phyloP scores from a whole-genome alignment of 1,284 basidiomycete genomes.

The Vanrija pseudolonga region DNA sequence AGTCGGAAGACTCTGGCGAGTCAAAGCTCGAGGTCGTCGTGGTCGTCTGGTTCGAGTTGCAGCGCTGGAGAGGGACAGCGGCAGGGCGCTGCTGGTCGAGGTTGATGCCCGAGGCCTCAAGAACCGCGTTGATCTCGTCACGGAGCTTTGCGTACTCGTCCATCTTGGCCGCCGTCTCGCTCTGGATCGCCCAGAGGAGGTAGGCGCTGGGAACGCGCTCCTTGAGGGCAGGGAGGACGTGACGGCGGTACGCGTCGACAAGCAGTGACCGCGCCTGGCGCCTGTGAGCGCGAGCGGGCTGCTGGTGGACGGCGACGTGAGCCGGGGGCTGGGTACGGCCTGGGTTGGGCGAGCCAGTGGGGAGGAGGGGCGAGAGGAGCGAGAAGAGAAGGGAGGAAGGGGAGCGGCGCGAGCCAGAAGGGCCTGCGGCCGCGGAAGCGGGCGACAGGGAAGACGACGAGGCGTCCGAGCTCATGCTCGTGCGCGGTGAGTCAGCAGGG shows the following conservation, averaged over 20 bases:
- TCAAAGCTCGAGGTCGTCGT: slow-evolving; percentile 11
- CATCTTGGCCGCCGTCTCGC: slow-evolving; percentile 31
- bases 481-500: slow-evolving; percentile 18
- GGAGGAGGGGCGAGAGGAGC: slow-evolving; percentile 44
- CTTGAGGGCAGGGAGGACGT: slow-evolving; percentile 57
- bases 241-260: slow-evolving; percentile 67
- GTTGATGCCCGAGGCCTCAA: slow-evolving; percentile 25
- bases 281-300: slow-evolving; percentile 59
- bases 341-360: slow-evolving; percentile 7
- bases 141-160: slow-evolving; percentile 33
- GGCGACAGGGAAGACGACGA: slow-evolving; percentile 8
- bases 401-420: slow-evolving; percentile 23
- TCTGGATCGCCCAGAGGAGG: slow-evolving; percentile 41
- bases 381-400: slow-evolving; percentile 42
- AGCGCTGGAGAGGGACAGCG: neutral
- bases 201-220: slow-evolving; percentile 39
- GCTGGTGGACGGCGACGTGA: slow-evolving; percentile 19
- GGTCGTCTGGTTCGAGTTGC: slow-evolving; percentile 3
- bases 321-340: slow-evolving; percentile 3
- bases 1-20: slow-evolving; percentile 13
- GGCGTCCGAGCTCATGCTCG: slow-evolving; percentile 10
- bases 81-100: slow-evolving; percentile 5
- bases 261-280: slow-evolving; percentile 67
- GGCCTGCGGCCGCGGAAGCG: slow-evolving; percentile 5
- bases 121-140: slow-evolving; percentile 28